These are phyloP conservation scores for Leccinum insolens DNA, from an alignment of 1,284 basidiomycete species.

Conservation along the genomic window DNA sequence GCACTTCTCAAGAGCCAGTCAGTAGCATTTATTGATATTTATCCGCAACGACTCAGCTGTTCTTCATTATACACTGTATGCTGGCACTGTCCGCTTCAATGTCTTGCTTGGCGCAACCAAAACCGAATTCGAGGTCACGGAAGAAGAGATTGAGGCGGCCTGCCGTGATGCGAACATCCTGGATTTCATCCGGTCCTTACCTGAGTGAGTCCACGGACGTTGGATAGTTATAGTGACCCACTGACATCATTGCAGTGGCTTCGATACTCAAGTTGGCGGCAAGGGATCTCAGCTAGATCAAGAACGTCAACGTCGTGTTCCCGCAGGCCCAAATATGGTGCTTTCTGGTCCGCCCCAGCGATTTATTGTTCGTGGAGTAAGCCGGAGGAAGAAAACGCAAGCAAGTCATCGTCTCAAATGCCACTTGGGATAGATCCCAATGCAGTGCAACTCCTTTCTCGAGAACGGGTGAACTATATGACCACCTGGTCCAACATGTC, in stretches of 20 bases:
- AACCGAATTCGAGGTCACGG: slow-evolving; percentile 79
- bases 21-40: background rate
- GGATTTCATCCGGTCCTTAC: slow-evolving; percentile 88
- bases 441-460: slow-evolving; percentile 52
- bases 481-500: slow-evolving; percentile 67
- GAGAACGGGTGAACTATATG: slow-evolving; percentile 62
- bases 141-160: slow-evolving; percentile 85
- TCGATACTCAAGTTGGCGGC: slow-evolving; percentile 85
- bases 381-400: slow-evolving; percentile 60
- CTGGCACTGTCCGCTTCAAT: slow-evolving; percentile 88
- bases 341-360: slow-evolving; percentile 55
- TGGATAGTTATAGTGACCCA: slow-evolving; percentile 47
- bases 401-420: slow-evolving; percentile 66
- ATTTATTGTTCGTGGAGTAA: slow-evolving; percentile 83
- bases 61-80: slow-evolving; percentile 68
- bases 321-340: slow-evolving; percentile 62
- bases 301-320: slow-evolving; percentile 79
- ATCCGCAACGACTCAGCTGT: background rate
- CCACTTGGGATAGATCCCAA: slow-evolving; percentile 60
- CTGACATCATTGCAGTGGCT: slow-evolving; percentile 48
- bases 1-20: too few species aligned
- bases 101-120: slow-evolving; percentile 86
- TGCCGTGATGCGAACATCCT: slow-evolving; percentile 90
- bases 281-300: slow-evolving; percentile 92
- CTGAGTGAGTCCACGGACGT: slow-evolving; percentile 57